These are phyloP conservation scores for Globisporangium mamillatum DNA, from an alignment of 352 stramenopile genomes.

Conservation along the genomic window DNA sequence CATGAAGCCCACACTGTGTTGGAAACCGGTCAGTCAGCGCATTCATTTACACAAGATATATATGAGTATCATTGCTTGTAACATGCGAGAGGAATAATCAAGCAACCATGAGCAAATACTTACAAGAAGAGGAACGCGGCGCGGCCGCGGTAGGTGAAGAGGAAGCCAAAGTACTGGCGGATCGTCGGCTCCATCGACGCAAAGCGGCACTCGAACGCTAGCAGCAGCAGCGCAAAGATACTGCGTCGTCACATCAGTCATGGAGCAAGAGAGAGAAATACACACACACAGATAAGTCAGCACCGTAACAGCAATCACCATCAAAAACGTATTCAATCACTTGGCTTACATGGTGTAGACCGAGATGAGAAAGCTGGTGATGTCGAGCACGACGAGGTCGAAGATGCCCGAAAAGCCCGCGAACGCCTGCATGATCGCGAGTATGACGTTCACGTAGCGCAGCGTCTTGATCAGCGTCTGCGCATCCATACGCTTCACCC, in stretches of 20 bases:
- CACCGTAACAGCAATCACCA: too few relatives aligned
- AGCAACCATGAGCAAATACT: not conserved
- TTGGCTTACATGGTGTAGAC: slow-evolving; percentile 75
- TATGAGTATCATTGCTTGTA: not conserved
- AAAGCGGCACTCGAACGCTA: slow-evolving; percentile 87
- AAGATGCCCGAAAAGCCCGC: slow-evolving; percentile 84
- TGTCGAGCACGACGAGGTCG: slow-evolving; percentile 79
- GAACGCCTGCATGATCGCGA: slow-evolving; percentile 78
- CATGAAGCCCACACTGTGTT: slow-evolving; percentile 75
- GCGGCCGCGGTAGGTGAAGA: slow-evolving; percentile 86
- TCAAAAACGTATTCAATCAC: not conserved
- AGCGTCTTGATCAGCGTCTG: slow-evolving; percentile 73
- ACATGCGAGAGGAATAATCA: not conserved
- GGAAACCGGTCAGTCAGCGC: not conserved
- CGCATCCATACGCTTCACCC: slow-evolving; percentile 68
- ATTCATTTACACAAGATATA: not conserved
- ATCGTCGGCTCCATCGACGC: slow-evolving; percentile 86
- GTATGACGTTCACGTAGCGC: slow-evolving; percentile 79
- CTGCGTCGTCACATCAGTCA: slow-evolving; percentile 26
- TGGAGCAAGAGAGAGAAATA: not conserved
- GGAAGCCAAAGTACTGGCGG: slow-evolving; percentile 81
- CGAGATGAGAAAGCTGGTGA: slow-evolving; percentile 87
- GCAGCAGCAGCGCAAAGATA: slow-evolving; percentile 77
- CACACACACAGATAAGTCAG: not conserved
- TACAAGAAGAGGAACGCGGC: slow-evolving; percentile 84